phyloP scores from a whole-genome alignment of 2,329 filamentous ascomycete species.

The Fusarium sp. region DNA sequence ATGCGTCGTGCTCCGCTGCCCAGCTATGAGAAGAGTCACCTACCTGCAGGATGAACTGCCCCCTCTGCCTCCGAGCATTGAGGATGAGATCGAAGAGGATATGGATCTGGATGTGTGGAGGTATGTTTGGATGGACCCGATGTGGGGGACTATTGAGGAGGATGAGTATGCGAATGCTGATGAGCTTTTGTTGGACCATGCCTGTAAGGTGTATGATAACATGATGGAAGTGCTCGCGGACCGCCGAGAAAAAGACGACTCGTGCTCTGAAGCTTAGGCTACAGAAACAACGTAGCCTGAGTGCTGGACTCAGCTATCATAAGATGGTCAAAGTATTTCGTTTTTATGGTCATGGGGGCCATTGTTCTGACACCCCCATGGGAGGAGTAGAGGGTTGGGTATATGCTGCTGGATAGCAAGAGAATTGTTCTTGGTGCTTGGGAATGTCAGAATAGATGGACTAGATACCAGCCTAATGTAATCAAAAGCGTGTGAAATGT shows the following conservation, averaged over 20 bases:
- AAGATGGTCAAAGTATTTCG: neutral
- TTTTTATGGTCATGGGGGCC: accelerated
- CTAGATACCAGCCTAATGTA: neutral
- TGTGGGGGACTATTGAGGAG: no score
- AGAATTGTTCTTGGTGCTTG: neutral
- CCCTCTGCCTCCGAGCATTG: no score
- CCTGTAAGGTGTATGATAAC: no score
- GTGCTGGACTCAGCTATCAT: neutral
- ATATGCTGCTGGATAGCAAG: neutral
- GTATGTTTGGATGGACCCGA: accelerated
- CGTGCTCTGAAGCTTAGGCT: accelerated
- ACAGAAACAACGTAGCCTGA: accelerated
- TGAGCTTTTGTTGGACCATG: no score
- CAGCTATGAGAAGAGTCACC: no score
- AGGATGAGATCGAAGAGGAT: no score
- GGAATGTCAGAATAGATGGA: accelerated
- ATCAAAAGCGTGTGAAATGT: neutral
- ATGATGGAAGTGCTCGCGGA: no score
- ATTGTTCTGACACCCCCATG: neutral
- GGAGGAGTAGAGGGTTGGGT: neutral
- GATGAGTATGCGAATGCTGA: accelerated
- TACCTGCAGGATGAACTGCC: no score
- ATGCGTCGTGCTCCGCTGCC: no score
- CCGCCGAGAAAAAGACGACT: no score
- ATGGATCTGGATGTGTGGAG: no score